Evolutionary conservation across 805 yeast genomes (phyloP).

Genomic region (Candida vartiovaarae): DNA sequence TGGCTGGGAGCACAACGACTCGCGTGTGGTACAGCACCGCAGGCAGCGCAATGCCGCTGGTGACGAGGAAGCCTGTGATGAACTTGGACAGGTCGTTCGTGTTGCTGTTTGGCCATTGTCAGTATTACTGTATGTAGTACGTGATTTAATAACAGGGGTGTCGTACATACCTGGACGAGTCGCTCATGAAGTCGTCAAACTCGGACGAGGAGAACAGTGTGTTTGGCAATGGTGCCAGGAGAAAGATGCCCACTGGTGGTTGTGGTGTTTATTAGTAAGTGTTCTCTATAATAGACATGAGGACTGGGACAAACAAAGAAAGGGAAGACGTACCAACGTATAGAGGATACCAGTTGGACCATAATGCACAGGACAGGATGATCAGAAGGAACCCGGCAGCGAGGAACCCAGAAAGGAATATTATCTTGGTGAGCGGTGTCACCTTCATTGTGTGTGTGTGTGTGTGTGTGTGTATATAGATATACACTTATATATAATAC

Average conservation of each 20-base stretch:
- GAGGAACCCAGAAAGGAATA: constrained; percentile 66
- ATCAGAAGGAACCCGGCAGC: constrained; percentile 88
- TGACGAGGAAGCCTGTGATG: constrained; percentile 66
- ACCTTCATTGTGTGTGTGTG: constrained; percentile 9
- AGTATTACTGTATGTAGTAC: constrained; percentile 13
- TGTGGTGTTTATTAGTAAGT: constrained; percentile 4
- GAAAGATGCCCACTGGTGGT: constrained; percentile 44
- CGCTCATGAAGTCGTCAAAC: constrained; percentile 55
- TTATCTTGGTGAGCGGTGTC: constrained; percentile 71
- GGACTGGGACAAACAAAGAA: background rate
- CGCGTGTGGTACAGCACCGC: constrained; percentile 68
- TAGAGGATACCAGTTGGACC: constrained; percentile 88
- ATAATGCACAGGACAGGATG: constrained; percentile 80
- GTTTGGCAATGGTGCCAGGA: constrained; percentile 68
- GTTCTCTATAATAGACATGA: background rate
- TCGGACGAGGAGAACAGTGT: constrained; percentile 44
- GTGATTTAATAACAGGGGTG: background rate
- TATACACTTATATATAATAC: background rate
- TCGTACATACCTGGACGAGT: constrained; percentile 32
- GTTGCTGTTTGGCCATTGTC: constrained; percentile 17
- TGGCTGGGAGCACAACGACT: constrained; percentile 63
- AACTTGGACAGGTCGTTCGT: constrained; percentile 78
- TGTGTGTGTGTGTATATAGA: background rate
- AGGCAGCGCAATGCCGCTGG: constrained; percentile 73
- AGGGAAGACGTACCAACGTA: constrained; percentile 44